Conservation (phyloP, 2,329 filamentous ascomycete genomes). For the Dichotomopilus funicola region DNA sequence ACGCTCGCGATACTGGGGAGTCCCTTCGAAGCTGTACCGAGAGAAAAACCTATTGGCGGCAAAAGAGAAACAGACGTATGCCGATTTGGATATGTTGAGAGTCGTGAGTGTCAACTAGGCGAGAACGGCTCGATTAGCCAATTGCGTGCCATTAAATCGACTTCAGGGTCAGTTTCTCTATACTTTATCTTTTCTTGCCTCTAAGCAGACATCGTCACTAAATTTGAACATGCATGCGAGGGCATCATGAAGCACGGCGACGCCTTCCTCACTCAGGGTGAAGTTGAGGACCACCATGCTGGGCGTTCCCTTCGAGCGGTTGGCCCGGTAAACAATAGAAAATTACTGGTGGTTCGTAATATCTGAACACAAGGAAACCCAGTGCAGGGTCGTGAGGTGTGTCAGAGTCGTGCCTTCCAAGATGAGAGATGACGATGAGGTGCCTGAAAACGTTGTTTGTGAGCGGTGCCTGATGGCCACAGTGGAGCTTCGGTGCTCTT, state of each 20-base stretch:
- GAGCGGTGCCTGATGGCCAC: too few relatives aligned
- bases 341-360: too few relatives aligned
- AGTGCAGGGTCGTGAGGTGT: too few relatives aligned
- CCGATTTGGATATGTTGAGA: conserved; percentile 73
- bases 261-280: conserved; percentile 66
- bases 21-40: conserved; percentile 59
- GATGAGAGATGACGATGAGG: too few relatives aligned
- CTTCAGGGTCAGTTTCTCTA: conserved; percentile 4
- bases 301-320: background rate
- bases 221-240: conserved; percentile 72
- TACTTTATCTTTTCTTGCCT: conserved; percentile 63
- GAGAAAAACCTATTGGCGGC: conserved; percentile 64
- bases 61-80: conserved; percentile 67
- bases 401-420: too few relatives aligned
- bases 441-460: too few relatives aligned
- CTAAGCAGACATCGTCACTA: conserved; percentile 70
- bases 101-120: conserved; percentile 64
- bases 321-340: too few relatives aligned
- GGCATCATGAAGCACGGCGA: conserved; percentile 63
- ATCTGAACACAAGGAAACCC: too few relatives aligned
- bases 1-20: conserved; percentile 44
- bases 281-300: conserved; percentile 62
- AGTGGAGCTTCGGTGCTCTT: too few relatives aligned
- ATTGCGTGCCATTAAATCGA: too few relatives aligned
- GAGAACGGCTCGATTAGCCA: background rate